Evolutionary conservation across 2,329 filamentous ascomycete species (phyloP), one percentile per base, ranked within the genome.

Genomic region (Xylaria arbuscula): DNA sequence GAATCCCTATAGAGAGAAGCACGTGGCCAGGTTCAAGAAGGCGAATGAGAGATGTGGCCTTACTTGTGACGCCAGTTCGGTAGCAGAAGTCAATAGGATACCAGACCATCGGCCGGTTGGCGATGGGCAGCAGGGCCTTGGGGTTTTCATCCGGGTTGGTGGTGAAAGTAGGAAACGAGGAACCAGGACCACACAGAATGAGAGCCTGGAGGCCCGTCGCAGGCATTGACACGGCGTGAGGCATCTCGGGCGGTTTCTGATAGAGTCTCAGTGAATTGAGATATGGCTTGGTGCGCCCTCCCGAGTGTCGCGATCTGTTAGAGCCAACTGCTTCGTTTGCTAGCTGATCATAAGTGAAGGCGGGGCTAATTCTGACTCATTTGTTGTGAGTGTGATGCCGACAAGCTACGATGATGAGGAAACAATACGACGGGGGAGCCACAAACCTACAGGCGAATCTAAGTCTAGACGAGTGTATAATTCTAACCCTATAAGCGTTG

Each of bases 61-160:
- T 80, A 92, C 91, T 86, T 76, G 90, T 92, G 72, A 94, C 88
- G 73, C 93, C 92, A 79, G 91, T 92, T 45, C 92, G 89, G 77
- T 93, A 92, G 80, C 92, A 95, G 82, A 93, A 95, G 75, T 95
- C 92, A 48, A 96, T 87, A 6, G 93, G 90, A 78, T 96, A 96
- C 92, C 93, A 95, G 54, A 96, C 90, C 93, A 96, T 96, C 1
- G 93, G 93, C 73, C 93, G 83, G 79, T 96, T 96, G 42, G 93
- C 93, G 68, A 96, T 92, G 6, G 93, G 93, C 8, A 96, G 82
- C 24, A 96, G 86, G 10, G 93, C 92, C 81, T 96, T 96, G 10
- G 93, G 92, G 69, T 92, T 90, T 77, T 94, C 91, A 80, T 92
- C 89, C 5, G 92, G 91, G 70, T 90, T 93, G 2, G 92, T 90